These are phyloP conservation scores for Cladosporium sp. DNA, from an alignment of 2,329 filamentous ascomycete genomes.

Conservation along the genomic window DNA sequence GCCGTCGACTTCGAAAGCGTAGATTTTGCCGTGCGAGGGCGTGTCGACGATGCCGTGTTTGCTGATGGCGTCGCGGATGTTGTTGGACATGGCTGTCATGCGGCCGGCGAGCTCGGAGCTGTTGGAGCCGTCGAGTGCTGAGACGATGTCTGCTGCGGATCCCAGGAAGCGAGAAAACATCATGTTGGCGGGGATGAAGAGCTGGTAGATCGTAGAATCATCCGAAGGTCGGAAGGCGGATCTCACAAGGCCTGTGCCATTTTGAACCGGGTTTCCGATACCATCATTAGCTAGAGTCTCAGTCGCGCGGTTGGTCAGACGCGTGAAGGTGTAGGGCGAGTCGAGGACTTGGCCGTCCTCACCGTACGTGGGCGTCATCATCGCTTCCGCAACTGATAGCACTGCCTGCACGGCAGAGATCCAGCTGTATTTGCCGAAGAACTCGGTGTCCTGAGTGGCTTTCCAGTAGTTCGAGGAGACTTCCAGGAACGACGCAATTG, in stretches of 20 bases:
- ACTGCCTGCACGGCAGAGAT: conserved; percentile 39
- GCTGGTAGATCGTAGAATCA: conserved; percentile 45
- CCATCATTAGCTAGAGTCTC: conserved; percentile 48
- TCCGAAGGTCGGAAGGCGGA: conserved; percentile 47
- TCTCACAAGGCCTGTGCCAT: conserved; percentile 43
- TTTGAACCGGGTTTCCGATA: conserved; percentile 45
- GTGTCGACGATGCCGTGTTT: conserved; percentile 37
- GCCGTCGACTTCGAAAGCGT: conserved; percentile 46
- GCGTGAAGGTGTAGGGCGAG: conserved; percentile 42
- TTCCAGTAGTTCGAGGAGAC: conserved; percentile 46
- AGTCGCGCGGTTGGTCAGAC: conserved; percentile 39
- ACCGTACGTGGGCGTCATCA: conserved; percentile 45
- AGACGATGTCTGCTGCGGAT: conserved; percentile 48
- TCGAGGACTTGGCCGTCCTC: conserved; percentile 37
- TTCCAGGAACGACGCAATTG: conserved; percentile 46
- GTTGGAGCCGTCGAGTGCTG: conserved; percentile 41
- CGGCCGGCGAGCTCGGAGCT: conserved; percentile 43
- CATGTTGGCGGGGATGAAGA: conserved; percentile 54
- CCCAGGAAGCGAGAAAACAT: conserved; percentile 64
- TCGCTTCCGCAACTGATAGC: conserved; percentile 40
- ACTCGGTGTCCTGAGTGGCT: conserved; percentile 41
- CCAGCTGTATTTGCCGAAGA: conserved; percentile 46
- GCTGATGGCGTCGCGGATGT: conserved; percentile 40
- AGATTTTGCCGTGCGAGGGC: conserved; percentile 35
- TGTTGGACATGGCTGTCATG: conserved; percentile 52